Conservation (phyloP, 371 early-diverging fungal genomes). For the Nematocida sp. region DNA sequence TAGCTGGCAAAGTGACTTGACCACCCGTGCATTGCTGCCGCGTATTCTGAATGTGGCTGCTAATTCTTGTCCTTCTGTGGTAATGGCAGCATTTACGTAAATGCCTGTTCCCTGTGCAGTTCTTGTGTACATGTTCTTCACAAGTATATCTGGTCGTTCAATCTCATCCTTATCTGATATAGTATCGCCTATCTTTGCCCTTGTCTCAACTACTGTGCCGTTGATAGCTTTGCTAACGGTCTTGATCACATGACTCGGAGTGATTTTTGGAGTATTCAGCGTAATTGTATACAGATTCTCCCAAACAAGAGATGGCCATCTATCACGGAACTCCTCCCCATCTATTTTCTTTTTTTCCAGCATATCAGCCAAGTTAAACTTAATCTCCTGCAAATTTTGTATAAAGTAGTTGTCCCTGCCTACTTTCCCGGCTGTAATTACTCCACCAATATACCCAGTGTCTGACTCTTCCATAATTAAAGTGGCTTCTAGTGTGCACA, state of each 20-base stretch:
- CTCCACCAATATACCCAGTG: conserved; percentile 66
- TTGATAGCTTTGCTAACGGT: conserved; percentile 50
- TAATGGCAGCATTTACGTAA: conserved; percentile 64
- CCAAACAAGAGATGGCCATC: conserved; percentile 69
- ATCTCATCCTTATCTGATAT: not conserved
- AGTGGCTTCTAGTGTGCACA: conserved; percentile 25
- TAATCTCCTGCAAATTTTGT: conserved; percentile 65
- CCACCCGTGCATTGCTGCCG: conserved; percentile 62
- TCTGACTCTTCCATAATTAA: conserved; percentile 62
- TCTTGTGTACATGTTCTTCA: conserved; percentile 62
- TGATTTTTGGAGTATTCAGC: not conserved
- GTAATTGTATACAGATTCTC: conserved; percentile 69
- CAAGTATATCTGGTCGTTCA: conserved; percentile 44
- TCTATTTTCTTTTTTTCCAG: conserved; percentile 50
- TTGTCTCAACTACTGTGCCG: conserved; percentile 57
- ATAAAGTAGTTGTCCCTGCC: conserved; percentile 52
- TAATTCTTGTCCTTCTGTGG: conserved; percentile 12
- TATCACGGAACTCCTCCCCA: conserved; percentile 60
- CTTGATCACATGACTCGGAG: conserved; percentile 32
- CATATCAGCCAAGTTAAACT: conserved; percentile 64
- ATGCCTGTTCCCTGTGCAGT: conserved; percentile 63
- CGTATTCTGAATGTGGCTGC: conserved; percentile 65
- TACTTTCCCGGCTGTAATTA: conserved; percentile 51
- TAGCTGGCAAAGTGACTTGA: conserved; percentile 66
- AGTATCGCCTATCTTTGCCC: conserved; percentile 10